Conservation (phyloP, 1,284 basidiomycete genomes). For the Heterobasidion parviporum region DNA sequence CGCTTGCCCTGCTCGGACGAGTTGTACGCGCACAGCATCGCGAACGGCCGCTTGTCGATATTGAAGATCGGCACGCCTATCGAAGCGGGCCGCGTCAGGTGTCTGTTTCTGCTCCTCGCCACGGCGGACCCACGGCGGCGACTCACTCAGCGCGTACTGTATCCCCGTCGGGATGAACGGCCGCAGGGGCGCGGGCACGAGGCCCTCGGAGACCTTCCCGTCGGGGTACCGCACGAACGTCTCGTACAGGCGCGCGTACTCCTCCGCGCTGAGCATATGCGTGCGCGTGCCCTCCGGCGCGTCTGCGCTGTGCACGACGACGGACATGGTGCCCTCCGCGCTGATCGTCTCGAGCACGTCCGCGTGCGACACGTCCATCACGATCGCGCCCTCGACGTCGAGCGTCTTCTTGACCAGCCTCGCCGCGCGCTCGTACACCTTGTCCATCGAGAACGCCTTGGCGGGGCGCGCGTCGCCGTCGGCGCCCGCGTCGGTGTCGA, state of each 20-base stretch:
- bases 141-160: conserved; percentile 78
- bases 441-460: conserved; percentile 58
- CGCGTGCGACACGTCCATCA: conserved; percentile 89
- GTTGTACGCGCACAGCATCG: conserved; percentile 86
- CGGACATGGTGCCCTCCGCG: conserved; percentile 56
- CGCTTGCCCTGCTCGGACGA: conserved; percentile 73
- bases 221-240: conserved; percentile 77
- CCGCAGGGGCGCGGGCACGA: conserved; percentile 71
- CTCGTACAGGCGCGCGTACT: conserved; percentile 64
- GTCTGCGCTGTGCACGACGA: conserved; percentile 47
- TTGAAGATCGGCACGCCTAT: conserved; percentile 88
- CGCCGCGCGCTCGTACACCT: conserved; percentile 82
- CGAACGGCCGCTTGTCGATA: conserved; percentile 90
- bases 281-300: conserved; percentile 34
- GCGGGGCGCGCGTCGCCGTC: conserved; percentile 15
- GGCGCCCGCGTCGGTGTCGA: conserved; percentile 50
- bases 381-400: conserved; percentile 85
- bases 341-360: conserved; percentile 77
- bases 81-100: background rate
- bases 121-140: background rate
- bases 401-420: conserved; percentile 84
- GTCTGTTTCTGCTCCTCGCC: background rate
- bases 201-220: conserved; percentile 79
- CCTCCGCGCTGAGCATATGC: conserved; percentile 47
- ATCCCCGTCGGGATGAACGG: conserved; percentile 74